These are phyloP conservation scores for Tolypocladium ovalisporum DNA, from an alignment of 2,329 filamentous ascomycete genomes.

Conservation along the genomic window DNA sequence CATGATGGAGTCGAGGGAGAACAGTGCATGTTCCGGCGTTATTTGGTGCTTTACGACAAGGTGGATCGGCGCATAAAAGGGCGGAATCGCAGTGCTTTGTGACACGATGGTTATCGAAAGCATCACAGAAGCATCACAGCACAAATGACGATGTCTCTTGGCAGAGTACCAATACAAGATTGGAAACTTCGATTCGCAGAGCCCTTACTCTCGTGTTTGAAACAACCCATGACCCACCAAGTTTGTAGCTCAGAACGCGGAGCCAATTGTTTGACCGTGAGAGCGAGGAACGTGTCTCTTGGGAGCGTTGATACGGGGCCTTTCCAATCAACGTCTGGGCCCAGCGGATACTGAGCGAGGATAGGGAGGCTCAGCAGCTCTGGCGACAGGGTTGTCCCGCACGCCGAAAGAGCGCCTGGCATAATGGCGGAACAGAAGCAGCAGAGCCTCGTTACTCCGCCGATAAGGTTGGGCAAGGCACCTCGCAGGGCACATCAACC, in stretches of 20 bases:
- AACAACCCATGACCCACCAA: neutral
- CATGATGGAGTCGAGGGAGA: constrained; percentile 3
- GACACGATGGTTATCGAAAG: neutral
- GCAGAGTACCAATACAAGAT: neutral
- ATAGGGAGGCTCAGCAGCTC: neutral
- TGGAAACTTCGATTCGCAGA: neutral
- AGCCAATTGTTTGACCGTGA: neutral
- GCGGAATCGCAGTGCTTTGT: neutral
- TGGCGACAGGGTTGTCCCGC: neutral
- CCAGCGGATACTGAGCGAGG: neutral
- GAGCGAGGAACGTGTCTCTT: neutral
- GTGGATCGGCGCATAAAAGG: constrained; percentile 17
- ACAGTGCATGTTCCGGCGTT: constrained; percentile 22
- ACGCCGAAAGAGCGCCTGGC: neutral
- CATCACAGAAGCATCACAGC: neutral
- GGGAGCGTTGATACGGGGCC: neutral
- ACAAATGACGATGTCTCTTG: neutral
- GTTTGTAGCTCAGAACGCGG: neutral
- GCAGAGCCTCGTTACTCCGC: neutral
- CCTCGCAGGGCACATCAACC: neutral
- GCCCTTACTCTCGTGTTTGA: neutral
- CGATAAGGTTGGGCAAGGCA: neutral
- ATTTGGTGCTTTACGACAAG: constrained; percentile 9
- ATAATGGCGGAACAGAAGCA: neutral
- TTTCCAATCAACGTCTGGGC: neutral